Percentiles rank a stretch among this genome's conserved stretches.
Evolutionary conservation across 2,329 filamentous ascomycete species (phyloP).

Genomic region (Kalaharituber pfeilii): DNA sequence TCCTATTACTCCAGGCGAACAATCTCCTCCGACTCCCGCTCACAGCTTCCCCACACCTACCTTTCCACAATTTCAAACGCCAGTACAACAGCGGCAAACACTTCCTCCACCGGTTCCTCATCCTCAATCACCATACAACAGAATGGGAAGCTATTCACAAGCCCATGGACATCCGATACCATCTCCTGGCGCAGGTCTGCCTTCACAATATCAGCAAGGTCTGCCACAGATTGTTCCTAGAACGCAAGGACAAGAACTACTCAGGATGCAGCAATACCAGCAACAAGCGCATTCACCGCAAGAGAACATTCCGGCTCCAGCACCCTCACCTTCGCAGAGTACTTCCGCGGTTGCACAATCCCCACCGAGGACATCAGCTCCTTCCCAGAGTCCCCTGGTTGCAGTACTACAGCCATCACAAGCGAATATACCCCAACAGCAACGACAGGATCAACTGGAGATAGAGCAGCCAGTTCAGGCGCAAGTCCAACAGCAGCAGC

Average conservation of each 20-base stretch:
- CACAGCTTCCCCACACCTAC: conserved; percentile 6
- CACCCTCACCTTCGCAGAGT: conserved; percentile 22
- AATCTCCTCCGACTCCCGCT: background rate
- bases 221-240: background rate
- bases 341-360: conserved; percentile 22
- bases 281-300: background rate
- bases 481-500: conserved; percentile 8
- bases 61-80: conserved; percentile 5
- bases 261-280: background rate
- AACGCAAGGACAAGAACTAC: background rate
- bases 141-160: background rate
- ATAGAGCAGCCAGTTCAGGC: conserved; percentile 13
- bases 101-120: background rate
- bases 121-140: background rate
- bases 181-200: background rate
- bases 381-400: conserved; percentile 10
- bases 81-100: conserved; percentile 2
- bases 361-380: conserved; percentile 14
- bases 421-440: background rate
- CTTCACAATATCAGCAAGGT: background rate
- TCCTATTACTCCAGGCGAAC: background rate
- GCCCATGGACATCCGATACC: background rate
- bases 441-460: background rate
- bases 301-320: conserved; percentile 25
- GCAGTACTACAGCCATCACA: conserved; percentile 8